Conservation (phyloP, 257 asterid genomes). For the Paulownia fortunei region DNA sequence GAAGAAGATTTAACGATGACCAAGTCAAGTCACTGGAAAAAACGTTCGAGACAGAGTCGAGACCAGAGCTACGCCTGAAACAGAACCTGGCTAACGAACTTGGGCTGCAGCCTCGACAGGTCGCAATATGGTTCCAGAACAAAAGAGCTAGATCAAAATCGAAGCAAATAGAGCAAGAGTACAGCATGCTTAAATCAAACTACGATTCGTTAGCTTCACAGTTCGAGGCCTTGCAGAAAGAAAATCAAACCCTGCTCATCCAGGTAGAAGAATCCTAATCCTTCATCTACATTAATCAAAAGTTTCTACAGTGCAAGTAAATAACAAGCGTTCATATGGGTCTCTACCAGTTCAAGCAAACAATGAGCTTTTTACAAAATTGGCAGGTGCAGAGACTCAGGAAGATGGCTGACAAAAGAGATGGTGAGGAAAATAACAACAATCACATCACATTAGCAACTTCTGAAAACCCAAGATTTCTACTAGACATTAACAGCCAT, state of each 20-base stretch:
- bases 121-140: slow-evolving; percentile 90
- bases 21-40: slow-evolving; percentile 72
- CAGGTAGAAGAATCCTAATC: slow-evolving; percentile 53
- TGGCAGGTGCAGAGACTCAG: slow-evolving; percentile 67
- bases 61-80: slow-evolving; percentile 73
- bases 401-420: slow-evolving; percentile 39
- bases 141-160: slow-evolving; percentile 65
- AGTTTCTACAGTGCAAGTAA: not conserved
- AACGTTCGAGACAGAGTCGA: slow-evolving; percentile 60
- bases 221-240: slow-evolving; percentile 57
- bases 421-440: slow-evolving; percentile 32
- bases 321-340: not conserved
- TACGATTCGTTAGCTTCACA: slow-evolving; percentile 60
- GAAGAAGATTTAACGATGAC: slow-evolving; percentile 69
- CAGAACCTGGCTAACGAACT: slow-evolving; percentile 74
- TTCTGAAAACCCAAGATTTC: slow-evolving; percentile 37
- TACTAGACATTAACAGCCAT: slow-evolving; percentile 31
- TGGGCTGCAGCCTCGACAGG: slow-evolving; percentile 84
- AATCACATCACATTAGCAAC: slow-evolving; percentile 26
- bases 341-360: not conserved
- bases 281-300: not conserved
- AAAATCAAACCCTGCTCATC: slow-evolving; percentile 59
- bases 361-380: not conserved
- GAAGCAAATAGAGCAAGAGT: slow-evolving; percentile 66
- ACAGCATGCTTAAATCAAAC: slow-evolving; percentile 52